Conservation (phyloP, 176 grass and related monocot species). For the Tuctoria greenei region DNA sequence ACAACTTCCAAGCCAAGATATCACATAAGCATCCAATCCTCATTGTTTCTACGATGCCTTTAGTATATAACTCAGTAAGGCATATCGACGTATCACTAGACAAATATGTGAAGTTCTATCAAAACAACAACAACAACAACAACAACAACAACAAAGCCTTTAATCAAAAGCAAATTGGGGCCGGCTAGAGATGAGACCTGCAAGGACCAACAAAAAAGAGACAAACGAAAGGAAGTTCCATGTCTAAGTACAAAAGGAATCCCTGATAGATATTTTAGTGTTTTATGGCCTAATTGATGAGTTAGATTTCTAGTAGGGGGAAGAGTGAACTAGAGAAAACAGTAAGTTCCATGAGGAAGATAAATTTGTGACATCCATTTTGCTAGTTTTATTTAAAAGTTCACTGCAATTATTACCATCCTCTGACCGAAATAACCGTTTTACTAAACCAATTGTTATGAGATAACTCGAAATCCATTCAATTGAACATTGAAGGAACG, state of each 20-base stretch:
- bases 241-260: background rate
- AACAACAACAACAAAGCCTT: background rate
- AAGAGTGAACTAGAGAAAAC: conserved; percentile 12
- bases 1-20: background rate
- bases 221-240: background rate
- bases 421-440: no score
- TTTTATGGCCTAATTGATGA: background rate
- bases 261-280: background rate
- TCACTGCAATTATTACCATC: no score
- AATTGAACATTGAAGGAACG: background rate
- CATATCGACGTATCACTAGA: background rate
- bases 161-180: no score
- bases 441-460: background rate
- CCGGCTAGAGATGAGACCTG: no score
- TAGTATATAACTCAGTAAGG: background rate
- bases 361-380: background rate
- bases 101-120: background rate
- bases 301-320: background rate
- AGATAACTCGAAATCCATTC: background rate
- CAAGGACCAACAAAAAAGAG: no score
- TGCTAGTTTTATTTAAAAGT: no score
- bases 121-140: background rate
- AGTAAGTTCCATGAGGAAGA: background rate
- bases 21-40: background rate
- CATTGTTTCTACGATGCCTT: background rate